Base-by-base conservation (phyloP, 805 yeast species). In the Wickerhamia fluorescens region DNA sequence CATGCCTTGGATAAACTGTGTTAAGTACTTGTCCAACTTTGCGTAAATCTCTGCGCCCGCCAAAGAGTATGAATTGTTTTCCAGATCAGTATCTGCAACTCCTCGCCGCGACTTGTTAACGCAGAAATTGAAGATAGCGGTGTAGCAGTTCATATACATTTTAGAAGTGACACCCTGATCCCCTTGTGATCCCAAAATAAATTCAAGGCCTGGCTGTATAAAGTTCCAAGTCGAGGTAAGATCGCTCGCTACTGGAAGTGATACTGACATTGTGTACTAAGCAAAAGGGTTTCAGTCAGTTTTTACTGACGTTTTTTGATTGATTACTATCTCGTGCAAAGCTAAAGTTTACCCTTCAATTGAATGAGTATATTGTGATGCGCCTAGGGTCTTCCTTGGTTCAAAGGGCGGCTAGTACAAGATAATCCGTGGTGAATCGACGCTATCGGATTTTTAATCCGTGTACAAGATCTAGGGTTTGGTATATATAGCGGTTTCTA, bases 121-220 rank as follows among this genome's bases (percentile, higher is more conserved):
- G 62, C 97, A 88, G 52, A 84, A 88, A 58, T 88, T 87, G 62
- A 87, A 89, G 38, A 89, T 80, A 4, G 94, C 89, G 1, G 96
- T 85, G 57, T 88, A 88, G 34, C 89, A 82, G 41, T 80, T 80
- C 82, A 87, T 84, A 56, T 85, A 87, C 78, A 81, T 73, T 38
- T 52, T 73, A 25, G 76, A 63, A 16, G 79, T 77, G 25, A 81
- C 70, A 3, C 81, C 78, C 33, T 75, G 73, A 36, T 74, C 71
- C 23, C 77, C 84, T 33, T 71, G 76, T 9, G 75, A 66, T 5
- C 89, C 92, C 33, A 83, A 58, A 28, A 83, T 80, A 42, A 73
- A 71, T 42, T 73, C 71, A 20, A 83, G 56, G 3, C 86, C 84
- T 3, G 94, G 89, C 44, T 82, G 85, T 28, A 83, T 80, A 46